Evolutionary conservation across 1,284 basidiomycete genomes (phyloP).

Genomic region (Cutaneotrichosporon cavernicola): DNA sequence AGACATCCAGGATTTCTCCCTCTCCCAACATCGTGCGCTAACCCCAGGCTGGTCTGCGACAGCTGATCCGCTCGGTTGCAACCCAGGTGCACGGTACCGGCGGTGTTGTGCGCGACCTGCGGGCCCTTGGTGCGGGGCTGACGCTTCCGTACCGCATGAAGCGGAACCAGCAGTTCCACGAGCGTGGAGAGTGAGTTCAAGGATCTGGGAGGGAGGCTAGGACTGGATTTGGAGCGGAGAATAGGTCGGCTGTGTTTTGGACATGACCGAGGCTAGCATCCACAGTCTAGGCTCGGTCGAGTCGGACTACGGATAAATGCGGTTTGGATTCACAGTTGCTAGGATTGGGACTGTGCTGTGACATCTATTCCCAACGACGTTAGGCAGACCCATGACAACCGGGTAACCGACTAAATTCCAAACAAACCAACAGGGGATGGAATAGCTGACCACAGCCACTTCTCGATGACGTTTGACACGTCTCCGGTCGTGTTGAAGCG

Average conservation of each 20-base stretch:
- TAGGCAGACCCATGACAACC: too few species aligned
- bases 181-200: constrained; percentile 49
- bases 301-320: too few species aligned
- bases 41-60: constrained; percentile 47
- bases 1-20: background rate
- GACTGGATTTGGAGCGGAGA: background rate
- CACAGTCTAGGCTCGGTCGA: too few species aligned
- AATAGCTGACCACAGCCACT: constrained; percentile 46
- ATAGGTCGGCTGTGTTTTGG: too few species aligned
- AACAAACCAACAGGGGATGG: too few species aligned
- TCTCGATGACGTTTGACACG: constrained; percentile 51
- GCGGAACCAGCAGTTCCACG: constrained; percentile 51
- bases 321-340: too few species aligned
- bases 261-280: background rate
- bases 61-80: constrained; percentile 46
- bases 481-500: constrained; percentile 48
- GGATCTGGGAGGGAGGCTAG: background rate
- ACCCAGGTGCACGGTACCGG: constrained; percentile 45
- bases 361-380: too few species aligned
- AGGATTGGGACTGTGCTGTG: too few species aligned
- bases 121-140: constrained; percentile 43
- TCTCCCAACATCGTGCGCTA: background rate
- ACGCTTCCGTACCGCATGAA: constrained; percentile 47
- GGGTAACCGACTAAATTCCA: too few species aligned
- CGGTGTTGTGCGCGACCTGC: constrained; percentile 50